These are phyloP conservation scores for Pseudoneurospora amorphoporcata DNA, from an alignment of 495 filamentous ascomycete species.

Conservation along the genomic window DNA sequence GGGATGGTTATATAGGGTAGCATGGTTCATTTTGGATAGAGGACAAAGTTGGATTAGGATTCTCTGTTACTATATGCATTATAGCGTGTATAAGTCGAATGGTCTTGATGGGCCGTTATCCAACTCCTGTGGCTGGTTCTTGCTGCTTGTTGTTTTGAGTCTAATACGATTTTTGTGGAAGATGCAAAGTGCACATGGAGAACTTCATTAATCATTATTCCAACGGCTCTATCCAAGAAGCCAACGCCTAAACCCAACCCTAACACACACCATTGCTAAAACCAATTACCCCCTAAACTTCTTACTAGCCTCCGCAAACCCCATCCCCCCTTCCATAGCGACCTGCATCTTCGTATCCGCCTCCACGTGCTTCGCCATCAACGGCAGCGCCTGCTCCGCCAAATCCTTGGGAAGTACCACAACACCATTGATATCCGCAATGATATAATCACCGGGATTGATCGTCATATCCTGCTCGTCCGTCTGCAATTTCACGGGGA, in stretches of 20 bases:
- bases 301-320: conserved; percentile 43
- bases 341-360: conserved; percentile 44
- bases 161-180: background rate
- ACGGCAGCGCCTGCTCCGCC: conserved; percentile 34
- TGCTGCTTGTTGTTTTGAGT: background rate
- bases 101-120: background rate
- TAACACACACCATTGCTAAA: background rate
- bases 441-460: conserved; percentile 45
- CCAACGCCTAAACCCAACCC: background rate
- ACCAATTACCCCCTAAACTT: conserved; percentile 24
- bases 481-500: conserved; percentile 27
- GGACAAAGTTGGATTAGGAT: background rate
- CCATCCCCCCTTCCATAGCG: conserved; percentile 40
- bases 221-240: background rate
- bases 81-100: background rate
- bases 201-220: background rate
- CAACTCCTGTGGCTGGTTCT: background rate
- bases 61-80: background rate
- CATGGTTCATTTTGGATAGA: background rate
- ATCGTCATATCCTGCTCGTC: conserved; percentile 38
- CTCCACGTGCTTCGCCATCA: conserved; percentile 40
- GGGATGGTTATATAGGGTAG: background rate
- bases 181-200: background rate
- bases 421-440: conserved; percentile 48
- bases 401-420: conserved; percentile 36